These are phyloP conservation scores for Rhizomucor miehei DNA, from an alignment of 371 early-diverging fungal genomes.

Conservation along the genomic window DNA sequence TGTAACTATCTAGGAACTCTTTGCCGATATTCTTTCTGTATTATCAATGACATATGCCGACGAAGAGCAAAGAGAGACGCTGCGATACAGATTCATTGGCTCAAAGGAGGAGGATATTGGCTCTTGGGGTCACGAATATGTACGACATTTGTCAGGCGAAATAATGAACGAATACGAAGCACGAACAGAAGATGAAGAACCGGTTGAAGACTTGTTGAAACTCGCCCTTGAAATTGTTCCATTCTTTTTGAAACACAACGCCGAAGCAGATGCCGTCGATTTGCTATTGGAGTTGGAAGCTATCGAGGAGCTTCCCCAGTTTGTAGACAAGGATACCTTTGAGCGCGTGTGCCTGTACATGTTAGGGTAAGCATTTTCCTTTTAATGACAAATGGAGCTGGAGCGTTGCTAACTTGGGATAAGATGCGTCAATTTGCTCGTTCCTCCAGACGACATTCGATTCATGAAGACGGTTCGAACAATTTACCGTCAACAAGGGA, in stretches of 20 bases:
- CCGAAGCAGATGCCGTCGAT: conserved; percentile 98
- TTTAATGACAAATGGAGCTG: too few species aligned
- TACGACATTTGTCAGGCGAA: conserved; percentile 92
- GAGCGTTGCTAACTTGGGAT: background rate
- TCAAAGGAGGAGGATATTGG: conserved; percentile 76
- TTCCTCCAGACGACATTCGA: conserved; percentile 86
- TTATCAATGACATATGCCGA: conserved; percentile 94
- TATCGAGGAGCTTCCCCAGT: conserved; percentile 71
- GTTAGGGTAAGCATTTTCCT: conserved; percentile 61
- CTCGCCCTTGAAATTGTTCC: conserved; percentile 87
- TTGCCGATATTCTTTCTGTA: conserved; percentile 96
- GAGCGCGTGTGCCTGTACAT: conserved; percentile 95
- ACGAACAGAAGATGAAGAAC: conserved; percentile 57
- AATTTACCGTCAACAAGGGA: conserved; percentile 84
- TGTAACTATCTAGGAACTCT: conserved; percentile 46
- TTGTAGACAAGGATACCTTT: conserved; percentile 91
- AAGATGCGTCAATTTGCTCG: conserved; percentile 88
- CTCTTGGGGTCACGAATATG: conserved; percentile 99
- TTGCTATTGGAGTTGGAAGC: conserved; percentile 87
- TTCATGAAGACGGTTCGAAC: conserved; percentile 85
- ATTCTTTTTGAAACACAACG: conserved; percentile 95
- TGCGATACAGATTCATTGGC: conserved; percentile 85
- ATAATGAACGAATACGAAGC: conserved; percentile 80
- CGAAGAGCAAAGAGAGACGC: conserved; percentile 76
- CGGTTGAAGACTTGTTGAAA: conserved; percentile 62